A percentile compares a stretch with the other conserved stretches of the same genome.
These are phyloP conservation scores for Cudoniella acicularis DNA, from an alignment of 495 filamentous ascomycete species.

Conservation along the genomic window DNA sequence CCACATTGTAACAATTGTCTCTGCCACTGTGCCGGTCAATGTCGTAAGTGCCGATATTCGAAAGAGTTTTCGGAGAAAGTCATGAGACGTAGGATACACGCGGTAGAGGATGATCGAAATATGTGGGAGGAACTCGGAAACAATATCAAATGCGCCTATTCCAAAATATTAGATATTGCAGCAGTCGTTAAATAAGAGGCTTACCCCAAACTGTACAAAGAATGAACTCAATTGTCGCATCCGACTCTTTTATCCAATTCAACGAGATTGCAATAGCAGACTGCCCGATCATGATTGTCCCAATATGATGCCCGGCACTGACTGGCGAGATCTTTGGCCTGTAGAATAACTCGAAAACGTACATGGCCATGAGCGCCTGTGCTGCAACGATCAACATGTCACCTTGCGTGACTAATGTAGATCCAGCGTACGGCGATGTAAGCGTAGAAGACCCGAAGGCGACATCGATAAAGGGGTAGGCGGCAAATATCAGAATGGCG, in stretches of 20 bases:
- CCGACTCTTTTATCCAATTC: constrained; percentile 33
- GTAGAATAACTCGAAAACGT: constrained; percentile 46
- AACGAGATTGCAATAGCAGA: constrained; percentile 43
- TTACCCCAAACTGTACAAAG: constrained; percentile 48
- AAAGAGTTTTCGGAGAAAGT: constrained; percentile 41
- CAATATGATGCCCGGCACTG: constrained; percentile 41
- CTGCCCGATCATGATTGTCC: constrained; percentile 45
- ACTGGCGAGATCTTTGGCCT: constrained; percentile 39
- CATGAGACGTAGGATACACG: constrained; percentile 35
- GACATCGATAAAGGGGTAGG: constrained; percentile 43
- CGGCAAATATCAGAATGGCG: constrained; percentile 37
- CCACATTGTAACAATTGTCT: constrained; percentile 46
- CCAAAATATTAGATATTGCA: neutral
- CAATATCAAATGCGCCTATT: constrained; percentile 45
- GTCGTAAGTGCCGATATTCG: constrained; percentile 36
- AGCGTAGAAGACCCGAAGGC: constrained; percentile 35
- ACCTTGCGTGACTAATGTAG: constrained; percentile 35
- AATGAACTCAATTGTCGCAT: constrained; percentile 46
- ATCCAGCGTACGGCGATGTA: constrained; percentile 29
- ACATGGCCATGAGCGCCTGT: constrained; percentile 46
- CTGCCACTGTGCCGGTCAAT: constrained; percentile 36
- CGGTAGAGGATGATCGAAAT: constrained; percentile 48
- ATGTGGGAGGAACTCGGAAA: constrained; percentile 48
- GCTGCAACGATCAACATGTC: constrained; percentile 40
- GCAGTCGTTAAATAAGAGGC: neutral